These are phyloP conservation scores for Colletotrichum caudatum DNA, from an alignment of 2,329 filamentous ascomycete genomes.

Conservation along the genomic window DNA sequence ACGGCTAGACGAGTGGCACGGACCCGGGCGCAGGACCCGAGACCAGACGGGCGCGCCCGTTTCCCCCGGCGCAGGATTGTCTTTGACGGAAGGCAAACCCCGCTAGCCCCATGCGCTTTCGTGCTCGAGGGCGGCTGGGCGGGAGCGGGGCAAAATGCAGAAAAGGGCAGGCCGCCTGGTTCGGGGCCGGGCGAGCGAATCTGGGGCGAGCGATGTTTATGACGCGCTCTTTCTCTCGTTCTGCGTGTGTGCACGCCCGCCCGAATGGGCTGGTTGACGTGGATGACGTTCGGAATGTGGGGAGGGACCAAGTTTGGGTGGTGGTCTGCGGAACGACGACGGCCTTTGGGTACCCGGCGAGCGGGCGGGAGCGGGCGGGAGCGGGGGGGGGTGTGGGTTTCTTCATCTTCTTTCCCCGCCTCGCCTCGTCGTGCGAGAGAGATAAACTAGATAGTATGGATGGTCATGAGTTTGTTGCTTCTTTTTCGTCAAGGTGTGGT, in stretches of 20 bases:
- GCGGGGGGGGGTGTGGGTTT: not conserved
- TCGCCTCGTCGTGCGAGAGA: not conserved
- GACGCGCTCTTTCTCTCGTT: not conserved
- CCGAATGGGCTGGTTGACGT: not conserved
- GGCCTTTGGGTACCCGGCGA: not conserved
- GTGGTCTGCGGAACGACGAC: not conserved
- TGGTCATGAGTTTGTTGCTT: too few species aligned
- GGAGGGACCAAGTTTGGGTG: not conserved
- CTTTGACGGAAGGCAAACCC: not conserved
- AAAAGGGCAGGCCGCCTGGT: not conserved
- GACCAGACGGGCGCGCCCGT: slow-evolving; percentile 15
- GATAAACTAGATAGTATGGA: too few species aligned
- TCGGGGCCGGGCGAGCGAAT: slow-evolving; percentile 9
- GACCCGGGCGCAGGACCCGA: slow-evolving; percentile 5
- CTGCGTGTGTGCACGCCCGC: not conserved
- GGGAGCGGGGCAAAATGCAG: not conserved
- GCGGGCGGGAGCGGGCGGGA: not conserved
- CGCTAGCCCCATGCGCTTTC: not conserved
- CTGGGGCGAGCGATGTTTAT: not conserved
- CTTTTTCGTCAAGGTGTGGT: not conserved
- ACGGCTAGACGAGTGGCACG: not conserved
- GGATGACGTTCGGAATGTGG: slow-evolving; percentile 2
- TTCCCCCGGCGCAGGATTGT: not conserved
- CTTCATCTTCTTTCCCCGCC: not conserved
- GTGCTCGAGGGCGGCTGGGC: not conserved